Percentiles rank a stretch among this genome's conserved stretches.
Evolutionary conservation across 106 monocot genomes (phyloP).

Genomic region (Agapanthus africanus): DNA sequence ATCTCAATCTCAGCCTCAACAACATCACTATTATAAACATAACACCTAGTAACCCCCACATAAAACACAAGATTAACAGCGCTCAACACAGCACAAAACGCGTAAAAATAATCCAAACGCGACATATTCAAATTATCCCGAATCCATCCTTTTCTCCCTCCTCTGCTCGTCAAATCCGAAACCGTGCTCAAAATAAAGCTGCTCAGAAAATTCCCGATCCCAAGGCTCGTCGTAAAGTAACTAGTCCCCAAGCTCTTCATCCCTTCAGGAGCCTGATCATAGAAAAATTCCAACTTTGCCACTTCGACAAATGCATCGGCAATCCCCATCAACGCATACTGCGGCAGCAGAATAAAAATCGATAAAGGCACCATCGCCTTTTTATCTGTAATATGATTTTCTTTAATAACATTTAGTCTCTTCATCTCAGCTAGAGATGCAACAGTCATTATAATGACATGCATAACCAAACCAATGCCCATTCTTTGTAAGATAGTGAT

Average conservation of each 20-base stretch:
- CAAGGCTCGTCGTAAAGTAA: slow-evolving; percentile 29
- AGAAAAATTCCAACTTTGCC: slow-evolving; percentile 41
- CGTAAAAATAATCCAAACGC: slow-evolving; percentile 37
- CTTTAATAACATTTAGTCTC: slow-evolving; percentile 1
- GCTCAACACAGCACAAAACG: slow-evolving; percentile 22
- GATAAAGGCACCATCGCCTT: slow-evolving; percentile 16
- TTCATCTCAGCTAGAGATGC: slow-evolving; percentile 14
- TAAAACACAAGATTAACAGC: slow-evolving; percentile 26
- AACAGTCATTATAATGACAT: slow-evolving; percentile 18
- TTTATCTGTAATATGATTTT: neutral
- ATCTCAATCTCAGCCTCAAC: slow-evolving; percentile 5
- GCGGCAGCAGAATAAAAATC: slow-evolving; percentile 15
- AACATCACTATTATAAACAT: slow-evolving; percentile 28
- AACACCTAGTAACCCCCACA: slow-evolving; percentile 19
- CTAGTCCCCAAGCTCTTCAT: slow-evolving; percentile 61
- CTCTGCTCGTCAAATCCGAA: slow-evolving; percentile 7
- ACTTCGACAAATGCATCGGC: slow-evolving; percentile 22
- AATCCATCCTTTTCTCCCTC: slow-evolving; percentile 28
- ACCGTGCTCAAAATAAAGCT: slow-evolving; percentile 35
- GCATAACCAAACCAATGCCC: slow-evolving; percentile 14
- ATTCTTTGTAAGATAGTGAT: slow-evolving; percentile 21
- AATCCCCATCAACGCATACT: slow-evolving; percentile 20
- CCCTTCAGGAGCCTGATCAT: slow-evolving; percentile 51
- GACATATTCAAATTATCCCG: slow-evolving; percentile 32
- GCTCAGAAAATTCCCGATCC: slow-evolving; percentile 43